Base-by-base conservation (phyloP, 2,329 filamentous ascomycete species). In the Fusarium albidum region DNA sequence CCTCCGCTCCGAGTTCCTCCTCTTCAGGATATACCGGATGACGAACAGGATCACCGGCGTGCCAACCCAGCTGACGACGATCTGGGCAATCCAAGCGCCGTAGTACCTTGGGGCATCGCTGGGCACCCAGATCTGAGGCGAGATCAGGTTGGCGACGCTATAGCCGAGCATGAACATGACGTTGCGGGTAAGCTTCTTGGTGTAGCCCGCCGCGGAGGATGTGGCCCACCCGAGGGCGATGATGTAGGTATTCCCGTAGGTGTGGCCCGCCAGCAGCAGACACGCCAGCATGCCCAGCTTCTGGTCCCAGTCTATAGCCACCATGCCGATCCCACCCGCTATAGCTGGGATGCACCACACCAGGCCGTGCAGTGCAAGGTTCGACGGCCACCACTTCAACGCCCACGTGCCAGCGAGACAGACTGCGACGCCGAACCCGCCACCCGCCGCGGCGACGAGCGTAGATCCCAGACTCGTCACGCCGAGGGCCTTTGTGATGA, bases 171-270 rank as follows among this genome's bases (percentile, higher is more conserved):
- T 73, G 41, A 74, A 75, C 63, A 76, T 67, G 11, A 69, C 74
- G 10, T 74, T 75, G 1, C 74, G 69, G 4, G 75, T 77, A 3
- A 76, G 71, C 55, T 77, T 77, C 60, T 78, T 78, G 3, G 75
- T 77, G 49, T 77, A 74, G 3, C 75, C 73, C 0, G 72, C 71
- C 6, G 62, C 59, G 1, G 55, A 57, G 1, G 71, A 72, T 2
- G 70, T 73, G 9, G 71, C 70, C 72, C 73, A 75, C 8, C 70
- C 72, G 2, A 76, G 49, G 1, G 57, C 58, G 31, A 67, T 64
- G 47, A 66, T 65, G 50, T 66, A 67, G n/a, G 61, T 63, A 17
- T 62, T 61, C 17, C 63, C 63, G 12, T 73, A 76, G 1, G 71
- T 75, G 18, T 74, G 68, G 9, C 71, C 71, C 6, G 67, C 66